Percentiles rank a stretch among this genome's conserved stretches.
Conservation (phyloP, 1,284 basidiomycete genomes). For the Exsudoporus floridanus region DNA sequence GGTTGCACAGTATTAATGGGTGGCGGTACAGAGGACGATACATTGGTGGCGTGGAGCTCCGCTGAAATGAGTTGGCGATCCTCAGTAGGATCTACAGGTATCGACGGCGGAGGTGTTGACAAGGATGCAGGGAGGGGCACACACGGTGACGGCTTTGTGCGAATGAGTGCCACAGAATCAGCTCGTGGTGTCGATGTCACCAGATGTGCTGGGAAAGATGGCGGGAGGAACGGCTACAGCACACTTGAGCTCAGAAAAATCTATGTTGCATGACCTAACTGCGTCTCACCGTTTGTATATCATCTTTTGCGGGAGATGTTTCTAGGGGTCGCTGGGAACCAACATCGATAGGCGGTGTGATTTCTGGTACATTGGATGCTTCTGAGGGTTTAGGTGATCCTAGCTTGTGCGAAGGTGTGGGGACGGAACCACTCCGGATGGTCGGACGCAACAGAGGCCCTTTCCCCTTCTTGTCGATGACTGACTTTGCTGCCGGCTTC, state of each 20-base stretch:
- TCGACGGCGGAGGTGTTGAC: constrained; percentile 19
- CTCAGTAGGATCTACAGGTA: constrained; percentile 12
- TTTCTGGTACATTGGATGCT: not conserved
- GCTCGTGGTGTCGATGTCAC: constrained; percentile 32
- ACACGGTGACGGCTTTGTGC: constrained; percentile 31
- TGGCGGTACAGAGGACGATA: constrained; percentile 15
- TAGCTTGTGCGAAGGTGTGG: not conserved
- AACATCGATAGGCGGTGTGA: not conserved
- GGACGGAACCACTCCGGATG: constrained; percentile 4
- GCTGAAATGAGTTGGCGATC: constrained; percentile 6
- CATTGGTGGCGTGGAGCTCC: constrained; percentile 8
- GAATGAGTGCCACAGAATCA: constrained; percentile 12
- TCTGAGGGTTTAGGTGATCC: constrained; percentile 6
- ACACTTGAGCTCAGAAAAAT: constrained; percentile 14
- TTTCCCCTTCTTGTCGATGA: constrained; percentile 20
- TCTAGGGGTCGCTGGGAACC: constrained; percentile 1
- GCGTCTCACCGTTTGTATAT: constrained; percentile 26
- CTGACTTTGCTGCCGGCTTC: constrained; percentile 23
- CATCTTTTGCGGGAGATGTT: constrained; percentile 2
- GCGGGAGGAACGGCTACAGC: constrained; percentile 32
- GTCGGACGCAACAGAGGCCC: constrained; percentile 3
- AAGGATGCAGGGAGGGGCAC: constrained; percentile 20
- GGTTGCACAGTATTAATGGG: constrained; percentile 5
- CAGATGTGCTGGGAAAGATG: constrained; percentile 32
- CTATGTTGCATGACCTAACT: constrained; percentile 4